Evolutionary conservation across 2,329 filamentous ascomycete genomes (phyloP).

Genomic region (Trichoderma harzianum): DNA sequence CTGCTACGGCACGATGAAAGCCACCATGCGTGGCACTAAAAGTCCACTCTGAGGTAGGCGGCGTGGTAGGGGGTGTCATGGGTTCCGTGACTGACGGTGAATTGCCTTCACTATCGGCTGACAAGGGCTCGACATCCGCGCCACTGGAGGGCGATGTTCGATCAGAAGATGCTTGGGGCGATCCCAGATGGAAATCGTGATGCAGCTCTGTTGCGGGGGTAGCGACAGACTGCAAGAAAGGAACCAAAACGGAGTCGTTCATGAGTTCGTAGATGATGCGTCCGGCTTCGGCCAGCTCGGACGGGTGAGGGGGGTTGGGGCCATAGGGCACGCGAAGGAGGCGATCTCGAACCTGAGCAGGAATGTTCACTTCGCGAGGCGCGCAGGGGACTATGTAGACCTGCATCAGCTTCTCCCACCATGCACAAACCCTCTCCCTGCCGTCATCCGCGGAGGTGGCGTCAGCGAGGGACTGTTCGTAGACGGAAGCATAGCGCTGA

Average conservation of each 20-base stretch:
- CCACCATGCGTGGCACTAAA: constrained; percentile 52
- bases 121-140: constrained; percentile 49
- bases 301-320: constrained; percentile 66
- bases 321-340: constrained; percentile 59
- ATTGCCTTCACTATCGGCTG: constrained; percentile 63
- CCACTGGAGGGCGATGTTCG: constrained; percentile 44
- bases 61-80: constrained; percentile 72
- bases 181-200: constrained; percentile 39
- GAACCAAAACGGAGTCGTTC: constrained; percentile 92
- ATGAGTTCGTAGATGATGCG: constrained; percentile 91
- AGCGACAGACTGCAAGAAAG: constrained; percentile 73
- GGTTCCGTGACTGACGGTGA: constrained; percentile 57
- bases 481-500: constrained; percentile 70
- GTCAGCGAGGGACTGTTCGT: constrained; percentile 43
- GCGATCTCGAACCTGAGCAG: constrained; percentile 77
- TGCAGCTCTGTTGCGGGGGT: constrained; percentile 35
- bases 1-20: constrained; percentile 52
- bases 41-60: constrained; percentile 59
- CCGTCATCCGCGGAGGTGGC: constrained; percentile 39
- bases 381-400: constrained; percentile 86
- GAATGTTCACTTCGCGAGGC: constrained; percentile 85
- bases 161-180: constrained; percentile 41
- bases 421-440: constrained; percentile 66
- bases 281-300: constrained; percentile 75
- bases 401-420: constrained; percentile 85